A percentile compares a stretch with the other conserved stretches of the same genome.
Evolutionary conservation across 257 asterid genomes (phyloP).

Genomic region (Rubia yunnanensis): DNA sequence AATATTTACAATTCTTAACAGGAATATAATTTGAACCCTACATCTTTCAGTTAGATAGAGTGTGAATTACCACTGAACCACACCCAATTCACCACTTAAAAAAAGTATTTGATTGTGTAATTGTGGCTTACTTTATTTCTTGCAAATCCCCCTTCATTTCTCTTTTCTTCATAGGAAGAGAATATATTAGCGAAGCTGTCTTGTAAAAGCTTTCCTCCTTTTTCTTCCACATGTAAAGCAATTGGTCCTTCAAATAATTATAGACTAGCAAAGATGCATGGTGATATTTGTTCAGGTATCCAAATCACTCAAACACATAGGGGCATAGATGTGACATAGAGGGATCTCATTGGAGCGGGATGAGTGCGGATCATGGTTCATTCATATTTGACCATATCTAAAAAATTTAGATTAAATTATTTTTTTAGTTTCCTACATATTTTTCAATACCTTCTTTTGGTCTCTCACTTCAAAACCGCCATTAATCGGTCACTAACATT

Average conservation of each 20-base stretch:
- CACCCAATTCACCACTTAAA: too few species aligned
- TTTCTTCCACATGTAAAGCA: slow-evolving; percentile 23
- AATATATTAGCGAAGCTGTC: slow-evolving; percentile 23
- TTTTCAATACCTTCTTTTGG: too few species aligned
- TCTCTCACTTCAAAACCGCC: too few species aligned
- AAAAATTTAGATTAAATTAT: too few species aligned
- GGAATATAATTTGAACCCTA: too few species aligned
- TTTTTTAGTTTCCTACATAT: too few species aligned
- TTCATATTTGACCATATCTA: too few species aligned
- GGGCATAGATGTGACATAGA: neutral
- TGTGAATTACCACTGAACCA: too few species aligned
- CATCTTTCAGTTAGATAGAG: too few species aligned
- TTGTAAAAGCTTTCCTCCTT: slow-evolving; percentile 30
- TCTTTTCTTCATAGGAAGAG: slow-evolving; percentile 1
- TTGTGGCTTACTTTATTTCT: slow-evolving; percentile 13
- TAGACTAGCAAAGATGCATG: slow-evolving; percentile 18
- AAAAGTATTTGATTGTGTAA: neutral
- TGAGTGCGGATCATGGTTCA: too few species aligned
- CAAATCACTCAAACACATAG: slow-evolving; percentile 8
- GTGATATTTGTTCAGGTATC: slow-evolving; percentile 32
- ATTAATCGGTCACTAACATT: too few species aligned
- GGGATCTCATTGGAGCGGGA: neutral
- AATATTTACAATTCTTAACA: too few species aligned
- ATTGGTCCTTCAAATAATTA: neutral
- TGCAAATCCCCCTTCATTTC: slow-evolving; percentile 3